phyloP scores from a whole-genome alignment of 1,284 basidiomycete genomes.

The Tilletiaria anomala region DNA sequence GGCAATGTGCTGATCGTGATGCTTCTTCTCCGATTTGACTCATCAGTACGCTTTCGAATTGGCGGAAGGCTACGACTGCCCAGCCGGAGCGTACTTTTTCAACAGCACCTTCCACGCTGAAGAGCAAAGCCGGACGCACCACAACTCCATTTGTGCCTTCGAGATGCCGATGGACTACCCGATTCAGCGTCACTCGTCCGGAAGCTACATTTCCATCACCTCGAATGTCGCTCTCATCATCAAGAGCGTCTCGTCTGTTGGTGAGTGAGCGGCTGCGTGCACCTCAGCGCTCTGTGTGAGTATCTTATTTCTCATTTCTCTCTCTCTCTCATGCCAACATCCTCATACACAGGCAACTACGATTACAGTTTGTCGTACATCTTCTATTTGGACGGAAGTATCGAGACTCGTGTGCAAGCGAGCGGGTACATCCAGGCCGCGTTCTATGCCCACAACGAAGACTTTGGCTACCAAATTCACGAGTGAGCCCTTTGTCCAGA shows the following conservation, averaged over 20 bases:
- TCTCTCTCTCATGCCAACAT: too few relatives aligned
- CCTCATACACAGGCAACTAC: too few relatives aligned
- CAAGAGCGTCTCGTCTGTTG: conserved; percentile 50
- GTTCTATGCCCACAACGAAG: conserved; percentile 45
- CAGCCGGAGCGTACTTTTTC: conserved; percentile 49
- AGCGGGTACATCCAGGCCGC: conserved; percentile 56
- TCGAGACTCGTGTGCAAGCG: conserved; percentile 52
- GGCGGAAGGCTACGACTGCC: conserved; percentile 54
- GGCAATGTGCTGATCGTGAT: too few relatives aligned
- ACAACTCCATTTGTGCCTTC: conserved; percentile 52
- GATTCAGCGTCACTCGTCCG: conserved; percentile 50
- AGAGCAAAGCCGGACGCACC: conserved; percentile 43
- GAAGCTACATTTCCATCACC: conserved; percentile 39
- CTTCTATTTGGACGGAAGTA: conserved; percentile 53
- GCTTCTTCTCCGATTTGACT: too few relatives aligned
- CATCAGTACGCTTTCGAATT: conserved; percentile 48
- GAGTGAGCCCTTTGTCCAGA: too few relatives aligned
- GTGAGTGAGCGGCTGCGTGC: conserved; percentile 34
- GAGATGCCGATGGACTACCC: conserved; percentile 51
- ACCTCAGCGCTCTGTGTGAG: conserved; percentile 11
- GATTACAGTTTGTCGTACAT: conserved; percentile 51
- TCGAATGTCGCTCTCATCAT: conserved; percentile 46
- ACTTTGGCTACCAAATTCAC: conserved; percentile 48
- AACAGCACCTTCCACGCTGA: conserved; percentile 48
- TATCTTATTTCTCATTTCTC: conserved; percentile 1